phyloP scores from a whole-genome alignment of 805 yeast genomes.

The Isabelozyma heimii region DNA sequence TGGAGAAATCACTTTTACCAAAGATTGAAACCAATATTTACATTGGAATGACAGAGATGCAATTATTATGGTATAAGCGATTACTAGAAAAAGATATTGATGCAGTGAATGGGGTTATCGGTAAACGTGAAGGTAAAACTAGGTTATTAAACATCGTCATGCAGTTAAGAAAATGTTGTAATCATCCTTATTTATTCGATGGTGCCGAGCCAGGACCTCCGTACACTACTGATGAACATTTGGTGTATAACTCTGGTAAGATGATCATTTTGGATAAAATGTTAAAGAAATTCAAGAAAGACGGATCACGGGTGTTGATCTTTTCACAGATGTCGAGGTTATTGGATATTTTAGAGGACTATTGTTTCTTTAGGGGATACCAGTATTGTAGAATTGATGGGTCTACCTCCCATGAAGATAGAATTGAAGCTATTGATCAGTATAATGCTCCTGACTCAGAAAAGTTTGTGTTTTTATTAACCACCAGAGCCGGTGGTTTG shows the following conservation, averaged over 20 bases:
- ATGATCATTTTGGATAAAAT: conserved; percentile 86
- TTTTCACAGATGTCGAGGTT: conserved; percentile 93
- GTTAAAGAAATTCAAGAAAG: conserved; percentile 62
- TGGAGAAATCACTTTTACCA: conserved; percentile 85
- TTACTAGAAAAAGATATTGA: conserved; percentile 89
- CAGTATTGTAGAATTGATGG: conserved; percentile 94
- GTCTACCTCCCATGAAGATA: conserved; percentile 86
- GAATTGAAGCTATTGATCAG: conserved; percentile 89
- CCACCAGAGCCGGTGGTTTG: conserved; percentile 96
- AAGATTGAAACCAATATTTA: conserved; percentile 88
- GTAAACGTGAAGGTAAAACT: conserved; percentile 90
- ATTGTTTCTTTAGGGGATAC: conserved; percentile 79
- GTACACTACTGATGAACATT: conserved; percentile 90
- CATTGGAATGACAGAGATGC: conserved; percentile 96
- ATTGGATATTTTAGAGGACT: conserved; percentile 87
- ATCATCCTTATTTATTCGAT: conserved; percentile 94
- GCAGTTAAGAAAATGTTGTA: conserved; percentile 96
- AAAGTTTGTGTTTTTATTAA: conserved; percentile 79
- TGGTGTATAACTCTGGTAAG: conserved; percentile 86
- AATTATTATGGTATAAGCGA: conserved; percentile 84
- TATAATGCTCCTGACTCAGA: conserved; percentile 79
- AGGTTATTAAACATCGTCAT: conserved; percentile 88
- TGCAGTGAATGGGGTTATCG: conserved; percentile 95
- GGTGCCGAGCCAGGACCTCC: conserved; percentile 99
- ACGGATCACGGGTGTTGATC: conserved; percentile 87